Percentiles rank a stretch among this genome's conserved stretches.
phyloP scores from a whole-genome alignment of 805 yeast species.

The Myxozyma geophila region DNA sequence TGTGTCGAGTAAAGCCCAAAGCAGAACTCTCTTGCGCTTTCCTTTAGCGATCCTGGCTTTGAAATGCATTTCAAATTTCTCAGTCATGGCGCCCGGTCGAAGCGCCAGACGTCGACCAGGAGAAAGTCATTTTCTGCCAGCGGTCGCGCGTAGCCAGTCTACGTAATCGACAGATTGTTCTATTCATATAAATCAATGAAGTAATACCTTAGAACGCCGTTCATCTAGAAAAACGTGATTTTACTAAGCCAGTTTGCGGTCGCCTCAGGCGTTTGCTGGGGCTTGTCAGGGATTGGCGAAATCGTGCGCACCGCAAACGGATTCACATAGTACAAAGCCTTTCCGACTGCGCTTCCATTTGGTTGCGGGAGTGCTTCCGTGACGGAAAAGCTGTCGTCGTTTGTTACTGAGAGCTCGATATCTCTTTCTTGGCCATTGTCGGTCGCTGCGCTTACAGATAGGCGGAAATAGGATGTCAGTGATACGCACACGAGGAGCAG shows the following conservation, averaged over 20 bases:
- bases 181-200: not conserved
- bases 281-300: slow-evolving; percentile 39
- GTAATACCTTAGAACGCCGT: not conserved
- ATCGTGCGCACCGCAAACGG: slow-evolving; percentile 12
- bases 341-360: not conserved
- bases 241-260: slow-evolving; percentile 42
- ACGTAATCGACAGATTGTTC: not conserved
- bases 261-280: slow-evolving; percentile 32
- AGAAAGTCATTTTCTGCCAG: slow-evolving; percentile 62
- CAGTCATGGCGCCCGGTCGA: slow-evolving; percentile 47
- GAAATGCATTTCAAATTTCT: slow-evolving; percentile 45
- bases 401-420: too few species aligned
- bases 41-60: slow-evolving; percentile 42
- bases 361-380: not conserved
- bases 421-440: too few species aligned
- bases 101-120: slow-evolving; percentile 48
- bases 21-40: slow-evolving; percentile 40
- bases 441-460: too few species aligned
- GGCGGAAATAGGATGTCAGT: too few species aligned
- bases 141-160: slow-evolving; percentile 64
- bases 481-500: too few species aligned
- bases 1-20: slow-evolving; percentile 47
- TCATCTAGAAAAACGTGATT: slow-evolving; percentile 8
- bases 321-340: not conserved
- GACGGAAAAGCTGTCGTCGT: too few species aligned